A percentile compares a stretch with the other conserved stretches of the same genome.
phyloP scores from a whole-genome alignment of 2,329 filamentous ascomycete species.

The Monilinia fructicola region DNA sequence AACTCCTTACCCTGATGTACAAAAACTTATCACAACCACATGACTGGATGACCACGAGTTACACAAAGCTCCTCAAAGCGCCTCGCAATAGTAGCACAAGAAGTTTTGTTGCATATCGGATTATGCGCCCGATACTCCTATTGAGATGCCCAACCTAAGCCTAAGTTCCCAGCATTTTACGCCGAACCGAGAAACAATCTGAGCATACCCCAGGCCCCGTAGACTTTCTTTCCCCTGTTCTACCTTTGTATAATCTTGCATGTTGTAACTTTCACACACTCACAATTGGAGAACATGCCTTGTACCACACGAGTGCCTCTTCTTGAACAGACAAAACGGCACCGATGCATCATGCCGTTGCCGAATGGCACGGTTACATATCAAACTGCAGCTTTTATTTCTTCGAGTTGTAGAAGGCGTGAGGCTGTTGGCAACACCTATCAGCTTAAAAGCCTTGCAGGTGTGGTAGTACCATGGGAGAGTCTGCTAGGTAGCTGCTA shows the following conservation, averaged over 20 bases:
- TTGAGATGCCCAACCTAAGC: constrained; percentile 19
- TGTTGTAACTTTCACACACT: not conserved
- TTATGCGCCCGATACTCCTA: constrained; percentile 21
- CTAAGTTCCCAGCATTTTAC: constrained; percentile 1
- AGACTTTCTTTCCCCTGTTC: not conserved
- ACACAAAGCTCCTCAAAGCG: constrained; percentile 5
- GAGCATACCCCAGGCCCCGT: constrained; percentile 1
- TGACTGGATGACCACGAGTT: constrained; percentile 4
- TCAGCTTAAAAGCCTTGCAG: not conserved
- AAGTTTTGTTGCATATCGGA: constrained; percentile 26
- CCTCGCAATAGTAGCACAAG: not conserved
- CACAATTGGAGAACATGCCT: not conserved
- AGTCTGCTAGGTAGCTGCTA: not conserved
- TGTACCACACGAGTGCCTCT: not conserved
- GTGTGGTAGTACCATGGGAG: constrained; percentile 8
- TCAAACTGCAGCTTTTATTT: not conserved
- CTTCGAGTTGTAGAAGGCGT: not conserved
- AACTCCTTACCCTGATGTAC: not conserved
- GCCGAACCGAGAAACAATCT: constrained; percentile 4
- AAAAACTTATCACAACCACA: constrained; percentile 16
- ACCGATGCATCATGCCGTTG: constrained; percentile 10
- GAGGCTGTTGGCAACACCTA: constrained; percentile 14
- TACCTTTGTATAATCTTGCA: constrained; percentile 14
- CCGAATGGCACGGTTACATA: constrained; percentile 6
- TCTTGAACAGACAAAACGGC: not conserved